Evolutionary conservation across 176 grass and related monocot genomes (phyloP).

Genomic region (Triticum dicoccoides): DNA sequence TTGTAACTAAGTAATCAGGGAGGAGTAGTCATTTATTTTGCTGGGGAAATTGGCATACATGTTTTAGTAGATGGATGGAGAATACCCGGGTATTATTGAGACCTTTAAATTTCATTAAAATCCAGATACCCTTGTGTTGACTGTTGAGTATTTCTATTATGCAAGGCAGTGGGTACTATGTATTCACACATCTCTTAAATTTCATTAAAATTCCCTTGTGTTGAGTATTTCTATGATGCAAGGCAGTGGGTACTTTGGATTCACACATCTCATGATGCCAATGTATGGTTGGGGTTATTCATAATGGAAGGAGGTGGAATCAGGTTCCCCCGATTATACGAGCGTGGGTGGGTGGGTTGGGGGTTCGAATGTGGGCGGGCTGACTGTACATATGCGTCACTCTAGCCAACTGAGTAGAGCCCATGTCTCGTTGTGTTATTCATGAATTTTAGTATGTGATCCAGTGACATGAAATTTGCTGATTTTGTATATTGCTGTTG

Average conservation of each 20-base stretch:
- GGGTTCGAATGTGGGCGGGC: not conserved
- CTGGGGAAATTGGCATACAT: not conserved
- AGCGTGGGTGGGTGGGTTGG: not conserved
- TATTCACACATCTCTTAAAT: not conserved
- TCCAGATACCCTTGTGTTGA: not conserved
- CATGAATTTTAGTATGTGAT: not conserved
- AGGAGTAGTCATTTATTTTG: not conserved
- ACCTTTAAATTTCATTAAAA: not conserved
- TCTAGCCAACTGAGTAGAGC: too few relatives aligned
- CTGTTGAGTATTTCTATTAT: not conserved
- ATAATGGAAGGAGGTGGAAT: too few relatives aligned
- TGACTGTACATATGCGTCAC: not conserved
- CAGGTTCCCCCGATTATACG: not conserved
- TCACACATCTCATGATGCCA: not conserved
- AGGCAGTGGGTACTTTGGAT: not conserved
- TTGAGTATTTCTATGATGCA: not conserved
- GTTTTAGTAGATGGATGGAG: not conserved
- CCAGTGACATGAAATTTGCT: not conserved
- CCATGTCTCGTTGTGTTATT: too few relatives aligned
- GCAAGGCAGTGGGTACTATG: not conserved
- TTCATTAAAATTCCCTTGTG: not conserved
- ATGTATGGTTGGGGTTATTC: not conserved
- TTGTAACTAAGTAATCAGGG: not conserved
- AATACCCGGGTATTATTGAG: too few relatives aligned
- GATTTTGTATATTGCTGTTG: constrained; percentile 2